Evolutionary conservation across 1,139 yeast genomes (phyloP), one percentile per base, ranked within the genome.

Genomic region (Sugiyamaella sp.): DNA sequence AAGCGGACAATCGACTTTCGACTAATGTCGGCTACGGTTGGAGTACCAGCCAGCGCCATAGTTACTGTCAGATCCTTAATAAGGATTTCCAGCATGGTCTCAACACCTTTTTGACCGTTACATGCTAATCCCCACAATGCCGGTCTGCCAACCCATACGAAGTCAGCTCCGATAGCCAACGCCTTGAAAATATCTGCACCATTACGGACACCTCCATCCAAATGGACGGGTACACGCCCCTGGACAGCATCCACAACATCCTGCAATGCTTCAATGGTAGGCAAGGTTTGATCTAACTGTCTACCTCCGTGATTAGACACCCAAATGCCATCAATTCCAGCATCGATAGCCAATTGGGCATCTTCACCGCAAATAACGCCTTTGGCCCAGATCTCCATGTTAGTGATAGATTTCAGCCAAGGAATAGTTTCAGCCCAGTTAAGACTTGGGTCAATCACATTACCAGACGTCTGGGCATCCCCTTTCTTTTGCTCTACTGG

Each of bases 281-380:
- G 80, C 63, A 76, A 73, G 1, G 84, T 75, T 54, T 75, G 80
- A 59, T 83, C 88, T 51, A 83, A 72, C 65, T 83, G 88, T 51
- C 88, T 71, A 17, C 88, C 88, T 27, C 88, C 88, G 62, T 83
- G 88, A 64, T 82, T 83, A 17, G 86, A 81, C 33, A 83, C 72
- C 47, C 83, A 78, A 52, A 82, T 78, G 8, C 86, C 87, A 47
- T 79, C 81, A 8, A 80, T 76, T 0, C 84, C 84, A 51, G 78
- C 67, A 54, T 79, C 77, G 9, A 81, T 77, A 22, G 83, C 85
- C 54, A 69, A 70, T 44, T 81, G 66, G n/a, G 84, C 79, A 61
- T 83, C 87, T 53, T 81, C 85, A 21, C 79, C 80, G 4, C 80
- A 72, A 59, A 80, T 78, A 14, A 82, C 76, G 12, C 87, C 87